Evolutionary conservation across 805 yeast species (phyloP).

Genomic region (Cyberlindnera maclurae): DNA sequence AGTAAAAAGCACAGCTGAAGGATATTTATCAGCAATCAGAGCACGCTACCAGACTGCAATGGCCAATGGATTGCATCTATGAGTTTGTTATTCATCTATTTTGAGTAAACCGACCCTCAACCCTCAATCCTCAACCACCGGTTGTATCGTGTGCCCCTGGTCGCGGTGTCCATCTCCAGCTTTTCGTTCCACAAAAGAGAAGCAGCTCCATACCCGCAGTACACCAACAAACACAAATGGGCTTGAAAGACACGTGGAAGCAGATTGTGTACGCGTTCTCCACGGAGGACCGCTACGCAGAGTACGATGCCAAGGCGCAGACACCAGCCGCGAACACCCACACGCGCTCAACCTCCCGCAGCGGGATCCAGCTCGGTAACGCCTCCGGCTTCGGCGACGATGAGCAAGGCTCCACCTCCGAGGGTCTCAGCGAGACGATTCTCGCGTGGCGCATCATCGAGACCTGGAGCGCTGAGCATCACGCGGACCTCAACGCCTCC

Average conservation of each 20-base stretch:
- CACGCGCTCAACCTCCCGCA: slow-evolving; percentile 5
- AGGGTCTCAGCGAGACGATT: slow-evolving; percentile 68
- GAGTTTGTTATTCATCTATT: too few species aligned
- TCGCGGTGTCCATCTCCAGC: too few species aligned
- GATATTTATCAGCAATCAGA: too few species aligned
- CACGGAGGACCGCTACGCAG: slow-evolving; percentile 66
- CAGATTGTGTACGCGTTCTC: slow-evolving; percentile 58
- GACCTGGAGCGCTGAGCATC: slow-evolving; percentile 70
- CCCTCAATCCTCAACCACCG: too few species aligned
- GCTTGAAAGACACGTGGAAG: slow-evolving; percentile 40
- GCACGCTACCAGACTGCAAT: too few species aligned
- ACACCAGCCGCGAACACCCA: slow-evolving; percentile 2
- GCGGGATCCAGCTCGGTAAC: slow-evolving; percentile 18
- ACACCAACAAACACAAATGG: slow-evolving; percentile 20
- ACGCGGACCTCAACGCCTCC: slow-evolving; percentile 76
- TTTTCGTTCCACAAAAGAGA: too few species aligned
- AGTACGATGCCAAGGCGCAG: slow-evolving; percentile 34
- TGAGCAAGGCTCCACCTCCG: slow-evolving; percentile 25
- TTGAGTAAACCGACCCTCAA: too few species aligned
- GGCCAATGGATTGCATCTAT: too few species aligned
- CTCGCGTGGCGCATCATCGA: slow-evolving; percentile 88
- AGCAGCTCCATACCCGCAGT: too few species aligned
- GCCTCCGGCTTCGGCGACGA: slow-evolving; percentile 31
- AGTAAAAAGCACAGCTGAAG: too few species aligned
- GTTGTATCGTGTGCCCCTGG: too few species aligned